Base-by-base conservation (phyloP, 345 rosid genomes). In the Gossypioides kirkii region DNA sequence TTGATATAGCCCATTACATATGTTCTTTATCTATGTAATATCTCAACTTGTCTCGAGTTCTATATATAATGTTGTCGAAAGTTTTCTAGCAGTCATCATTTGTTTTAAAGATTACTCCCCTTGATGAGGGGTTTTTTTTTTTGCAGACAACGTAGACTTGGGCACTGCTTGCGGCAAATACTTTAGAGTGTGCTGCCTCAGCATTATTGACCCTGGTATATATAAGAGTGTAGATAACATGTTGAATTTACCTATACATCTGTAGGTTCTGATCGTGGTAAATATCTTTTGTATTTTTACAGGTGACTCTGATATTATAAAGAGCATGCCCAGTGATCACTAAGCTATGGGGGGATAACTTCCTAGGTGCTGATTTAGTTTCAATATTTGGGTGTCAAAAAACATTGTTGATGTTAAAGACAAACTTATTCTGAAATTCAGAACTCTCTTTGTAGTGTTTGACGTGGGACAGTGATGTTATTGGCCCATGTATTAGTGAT, bases 251-350 rank as follows among this genome's bases (percentile, higher is more conserved):
- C 17, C 9, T 58, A 60, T 10, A 68, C 18, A 49, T 20, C 43
- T 28, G 0, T 49, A 16, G 25, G 16, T 8, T 47, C 17, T n/a
- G 59, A 9, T 61, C 20, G 22, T 38, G 64, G 18, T 52, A 10
- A 13, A 11, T 10, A 10, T 10, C 17, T 10, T 18, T 47, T 41
- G 11, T 43, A 6, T 11, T 68, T 67, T 77, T 28, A 32, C 84
- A 86, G 92, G 92, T 75, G 92, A 86, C 78, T 88, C 90, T 32
- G 92, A 88, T 82, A 88, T 88, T 83, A 86, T 88, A 28, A 88
- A 88, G 87, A 86, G 78, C 83, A 75, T 86, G 80, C 86, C 92
- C 0, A 77, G 86, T 1, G 88, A 86, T 22, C 84, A 61, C 65
- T 73, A 70, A 68, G 23, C 69, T 18, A 16, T 2, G 53, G 26